Evolutionary conservation across 148 eudicot species (phyloP), one percentile per base, ranked within the genome.

Genomic region (Chenopodium formosanum): DNA sequence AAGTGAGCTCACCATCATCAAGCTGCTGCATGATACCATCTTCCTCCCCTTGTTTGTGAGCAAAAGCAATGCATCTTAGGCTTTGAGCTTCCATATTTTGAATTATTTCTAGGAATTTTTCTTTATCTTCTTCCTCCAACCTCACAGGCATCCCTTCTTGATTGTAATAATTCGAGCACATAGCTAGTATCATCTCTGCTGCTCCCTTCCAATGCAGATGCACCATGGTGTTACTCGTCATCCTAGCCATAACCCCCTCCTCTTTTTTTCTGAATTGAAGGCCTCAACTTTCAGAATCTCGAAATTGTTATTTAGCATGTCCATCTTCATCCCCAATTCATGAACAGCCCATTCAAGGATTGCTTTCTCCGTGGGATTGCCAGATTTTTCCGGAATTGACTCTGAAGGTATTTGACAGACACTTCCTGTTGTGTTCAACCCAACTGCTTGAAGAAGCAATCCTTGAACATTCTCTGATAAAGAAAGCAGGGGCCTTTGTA

Each of bases 61-160:
- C 89, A 75, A 87, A 85, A 25, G 89, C 84, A 12, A 87, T 87
- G 82, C 89, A 87, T 32, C 89, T 80, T 48, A 87, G 83, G 63
- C 89, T 85, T 52, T 83, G 65, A 25, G 75, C 82, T 17, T 84
- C 89, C 89, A 87, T 87, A 40, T 34, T 76, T 70, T 81, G 83
- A 81, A 87, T 85, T 2, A 87, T 80, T 72, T 40, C 62, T 66
- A 12, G 29, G 50, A 87, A 70, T 3, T 23, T 19, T 71, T 17
- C 31, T 65, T 66, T 80, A 9, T 83, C 84, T 27, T 73, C 66
- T 20, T 77, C 81, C 20, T 80, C 79, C 79, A 87, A 60, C 14
- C 40, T 79, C 47, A 32, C 9, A 23, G 25, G n/a, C 47, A 62
- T 76, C 32, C 85, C 90, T 9, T 56, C 53, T 34, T 73, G 62